Evolutionary conservation across 129 eudicot genomes (phyloP).

Genomic region (Apium graveolens): DNA sequence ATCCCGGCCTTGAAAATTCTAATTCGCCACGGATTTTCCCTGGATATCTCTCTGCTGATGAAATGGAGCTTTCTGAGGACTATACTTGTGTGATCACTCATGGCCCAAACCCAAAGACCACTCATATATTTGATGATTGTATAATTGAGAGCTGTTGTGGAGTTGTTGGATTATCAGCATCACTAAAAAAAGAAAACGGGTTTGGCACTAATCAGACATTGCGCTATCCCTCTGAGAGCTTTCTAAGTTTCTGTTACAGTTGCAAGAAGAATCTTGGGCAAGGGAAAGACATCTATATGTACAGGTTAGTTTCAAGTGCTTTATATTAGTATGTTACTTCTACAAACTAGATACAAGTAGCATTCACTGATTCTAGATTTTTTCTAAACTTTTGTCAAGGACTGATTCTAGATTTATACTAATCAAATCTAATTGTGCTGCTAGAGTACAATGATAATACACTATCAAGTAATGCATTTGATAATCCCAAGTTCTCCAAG

Average conservation of each 20-base stretch:
- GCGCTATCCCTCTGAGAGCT: conserved; percentile 54
- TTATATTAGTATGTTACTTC: background rate
- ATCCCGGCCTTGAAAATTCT: conserved; percentile 23
- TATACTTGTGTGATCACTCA: conserved; percentile 65
- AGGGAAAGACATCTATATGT: conserved; percentile 62
- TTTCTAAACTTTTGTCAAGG: too few species aligned
- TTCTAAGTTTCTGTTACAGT: conserved; percentile 53
- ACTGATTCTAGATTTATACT: background rate
- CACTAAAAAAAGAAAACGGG: conserved; percentile 26
- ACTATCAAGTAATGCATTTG: background rate
- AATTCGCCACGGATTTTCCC: conserved; percentile 30
- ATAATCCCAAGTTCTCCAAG: background rate
- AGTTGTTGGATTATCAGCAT: conserved; percentile 33
- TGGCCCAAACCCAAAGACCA: conserved; percentile 78
- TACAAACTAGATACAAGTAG: background rate
- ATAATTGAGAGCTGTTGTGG: conserved; percentile 65
- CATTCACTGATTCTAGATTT: background rate
- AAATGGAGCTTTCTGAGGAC: conserved; percentile 85
- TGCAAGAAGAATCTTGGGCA: conserved; percentile 68
- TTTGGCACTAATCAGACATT: conserved; percentile 9
- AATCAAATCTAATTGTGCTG: background rate
- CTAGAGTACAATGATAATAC: background rate
- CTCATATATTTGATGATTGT: conserved; percentile 74
- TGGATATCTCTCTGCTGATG: conserved; percentile 37
- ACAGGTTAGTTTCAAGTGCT: conserved; percentile 41